These are phyloP conservation scores for Uronychia setigera DNA, from an alignment of 73 alveolate genomes.

Conservation along the genomic window DNA sequence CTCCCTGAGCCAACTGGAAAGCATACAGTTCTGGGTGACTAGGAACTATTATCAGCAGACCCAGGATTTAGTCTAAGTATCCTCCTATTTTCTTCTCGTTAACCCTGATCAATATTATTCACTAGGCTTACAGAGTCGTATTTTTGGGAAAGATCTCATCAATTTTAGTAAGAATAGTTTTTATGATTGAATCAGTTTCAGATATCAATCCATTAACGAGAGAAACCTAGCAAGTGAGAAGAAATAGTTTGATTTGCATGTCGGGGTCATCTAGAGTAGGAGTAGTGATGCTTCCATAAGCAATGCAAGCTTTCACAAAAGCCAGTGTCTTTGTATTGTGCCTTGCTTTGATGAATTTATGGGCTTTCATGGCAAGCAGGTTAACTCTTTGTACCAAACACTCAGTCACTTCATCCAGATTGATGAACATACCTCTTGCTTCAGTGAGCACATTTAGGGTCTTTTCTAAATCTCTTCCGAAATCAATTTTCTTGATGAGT, in stretches of 20 bases:
- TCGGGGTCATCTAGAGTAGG: constrained; percentile 83
- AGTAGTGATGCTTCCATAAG: constrained; percentile 91
- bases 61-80: constrained; percentile 66
- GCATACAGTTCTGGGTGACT: constrained; percentile 83
- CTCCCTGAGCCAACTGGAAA: constrained; percentile 82
- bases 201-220: constrained; percentile 82
- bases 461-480: constrained; percentile 93
- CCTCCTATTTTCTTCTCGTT: constrained; percentile 60
- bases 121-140: neutral
- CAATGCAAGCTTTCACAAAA: constrained; percentile 93
- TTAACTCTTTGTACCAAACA: constrained; percentile 75
- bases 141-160: constrained; percentile 56
- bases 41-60: constrained; percentile 86
- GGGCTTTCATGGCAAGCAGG: constrained; percentile 83
- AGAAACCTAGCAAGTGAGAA: constrained; percentile 84
- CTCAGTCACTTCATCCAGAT: constrained; percentile 88
- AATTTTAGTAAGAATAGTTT: constrained; percentile 71
- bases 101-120: constrained; percentile 12
- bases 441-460: constrained; percentile 90
- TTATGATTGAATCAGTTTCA: constrained; percentile 87
- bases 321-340: constrained; percentile 84
- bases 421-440: constrained; percentile 91
- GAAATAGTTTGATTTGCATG: constrained; percentile 77
- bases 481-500: constrained; percentile 87
- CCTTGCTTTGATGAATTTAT: constrained; percentile 83